Conservation (phyloP, 2,329 filamentous ascomycete species). For the Leptographium procerum region DNA sequence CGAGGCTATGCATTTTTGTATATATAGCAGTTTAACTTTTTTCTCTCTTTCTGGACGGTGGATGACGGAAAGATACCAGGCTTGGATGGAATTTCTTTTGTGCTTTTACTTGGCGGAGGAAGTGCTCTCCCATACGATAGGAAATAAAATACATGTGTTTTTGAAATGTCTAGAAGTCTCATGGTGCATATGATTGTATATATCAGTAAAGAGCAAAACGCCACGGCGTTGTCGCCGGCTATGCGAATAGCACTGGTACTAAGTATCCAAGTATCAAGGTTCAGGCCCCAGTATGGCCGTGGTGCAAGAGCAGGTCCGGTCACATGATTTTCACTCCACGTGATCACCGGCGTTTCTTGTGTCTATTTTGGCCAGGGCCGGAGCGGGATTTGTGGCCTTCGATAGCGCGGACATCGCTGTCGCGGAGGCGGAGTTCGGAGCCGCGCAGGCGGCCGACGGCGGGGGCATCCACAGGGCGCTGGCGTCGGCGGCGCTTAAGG, state of each 20-base stretch:
- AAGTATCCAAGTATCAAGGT: no score
- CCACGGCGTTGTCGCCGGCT: not conserved
- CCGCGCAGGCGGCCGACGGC: constrained; percentile 70
- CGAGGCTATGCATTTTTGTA: constrained; percentile 10
- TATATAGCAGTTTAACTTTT: constrained; percentile 6
- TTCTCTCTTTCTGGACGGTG: constrained; percentile 10
- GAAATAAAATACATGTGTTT: not conserved
- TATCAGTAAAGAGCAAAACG: not conserved
- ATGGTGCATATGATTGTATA: not conserved
- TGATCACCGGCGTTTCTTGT: constrained; percentile 12
- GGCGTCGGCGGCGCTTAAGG: constrained; percentile 28
- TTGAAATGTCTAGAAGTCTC: not conserved
- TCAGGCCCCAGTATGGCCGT: no score
- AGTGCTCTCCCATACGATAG: not conserved
- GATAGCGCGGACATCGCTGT: constrained; percentile 63
- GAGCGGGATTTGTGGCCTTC: constrained; percentile 35
- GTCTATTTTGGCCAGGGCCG: constrained; percentile 18
- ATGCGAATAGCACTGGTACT: not conserved
- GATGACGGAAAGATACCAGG: constrained; percentile 8
- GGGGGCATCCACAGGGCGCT: constrained; percentile 52
- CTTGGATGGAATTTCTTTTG: constrained; percentile 2
- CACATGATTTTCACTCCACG: not conserved
- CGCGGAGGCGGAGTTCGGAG: constrained; percentile 68
- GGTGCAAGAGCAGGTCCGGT: not conserved
- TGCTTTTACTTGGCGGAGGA: not conserved